These are phyloP conservation scores for Inga leiocalycina DNA, from an alignment of 306 rosid genomes.

Conservation along the genomic window DNA sequence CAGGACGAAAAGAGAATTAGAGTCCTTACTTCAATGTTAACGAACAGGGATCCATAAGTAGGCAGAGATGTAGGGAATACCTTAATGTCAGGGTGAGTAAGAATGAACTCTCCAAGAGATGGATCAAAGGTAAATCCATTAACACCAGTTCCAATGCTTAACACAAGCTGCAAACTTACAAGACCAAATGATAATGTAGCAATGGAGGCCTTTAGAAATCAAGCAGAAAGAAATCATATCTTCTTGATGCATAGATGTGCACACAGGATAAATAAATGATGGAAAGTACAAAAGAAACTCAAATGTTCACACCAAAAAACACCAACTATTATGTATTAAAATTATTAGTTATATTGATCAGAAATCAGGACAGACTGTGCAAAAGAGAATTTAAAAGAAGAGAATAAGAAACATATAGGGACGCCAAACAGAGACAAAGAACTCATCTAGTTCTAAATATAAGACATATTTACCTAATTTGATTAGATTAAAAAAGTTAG, in stretches of 20 bases:
- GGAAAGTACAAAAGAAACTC: not conserved
- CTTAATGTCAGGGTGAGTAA: slow-evolving; percentile 94
- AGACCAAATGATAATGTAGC: slow-evolving; percentile 26
- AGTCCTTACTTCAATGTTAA: not conserved
- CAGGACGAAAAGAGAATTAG: slow-evolving; percentile 8
- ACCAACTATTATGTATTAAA: not conserved
- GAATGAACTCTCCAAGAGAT: slow-evolving; percentile 94
- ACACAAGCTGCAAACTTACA: slow-evolving; percentile 66
- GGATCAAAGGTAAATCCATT: slow-evolving; percentile 97
- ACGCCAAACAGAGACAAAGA: not conserved
- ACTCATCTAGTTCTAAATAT: too few relatives aligned
- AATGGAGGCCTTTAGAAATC: slow-evolving; percentile 15
- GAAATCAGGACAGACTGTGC: not conserved
- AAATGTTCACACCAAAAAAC: not conserved
- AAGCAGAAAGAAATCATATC: slow-evolving; percentile 14
- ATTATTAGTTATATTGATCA: not conserved
- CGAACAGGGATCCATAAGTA: not conserved
- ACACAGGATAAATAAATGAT: not conserved
- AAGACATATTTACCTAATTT: too few relatives aligned
- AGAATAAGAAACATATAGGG: not conserved
- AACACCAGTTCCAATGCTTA: slow-evolving; percentile 82
- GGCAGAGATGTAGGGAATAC: slow-evolving; percentile 41
- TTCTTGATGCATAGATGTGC: not conserved
- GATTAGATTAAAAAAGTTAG: too few relatives aligned
- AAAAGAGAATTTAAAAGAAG: not conserved